Percentiles rank a stretch among this genome's conserved stretches.
Evolutionary conservation across 352 stramenopile genomes (phyloP).

Genomic region (Lagenidium giganteum): DNA sequence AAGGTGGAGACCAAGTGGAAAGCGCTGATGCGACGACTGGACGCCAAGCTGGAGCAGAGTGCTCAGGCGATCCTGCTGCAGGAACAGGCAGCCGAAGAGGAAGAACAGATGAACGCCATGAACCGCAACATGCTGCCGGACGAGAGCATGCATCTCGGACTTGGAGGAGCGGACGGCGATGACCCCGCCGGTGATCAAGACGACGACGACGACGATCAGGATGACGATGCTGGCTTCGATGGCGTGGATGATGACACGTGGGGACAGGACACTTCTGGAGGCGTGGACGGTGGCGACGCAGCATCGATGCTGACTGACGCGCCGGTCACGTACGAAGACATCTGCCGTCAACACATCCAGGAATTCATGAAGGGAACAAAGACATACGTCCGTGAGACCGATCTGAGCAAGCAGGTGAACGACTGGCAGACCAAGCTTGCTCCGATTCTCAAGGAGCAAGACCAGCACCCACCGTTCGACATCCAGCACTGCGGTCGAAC

Average conservation of each 20-base stretch:
- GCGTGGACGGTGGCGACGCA: neutral
- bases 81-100: slow-evolving; percentile 60
- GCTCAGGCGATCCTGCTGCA: slow-evolving; percentile 62
- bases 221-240: slow-evolving; percentile 12
- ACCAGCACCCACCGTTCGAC: slow-evolving; percentile 60
- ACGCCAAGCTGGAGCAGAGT: slow-evolving; percentile 48
- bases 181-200: slow-evolving; percentile 13
- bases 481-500: slow-evolving; percentile 66
- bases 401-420: slow-evolving; percentile 62
- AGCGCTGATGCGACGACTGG: slow-evolving; percentile 34
- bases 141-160: slow-evolving; percentile 21
- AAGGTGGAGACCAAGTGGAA: slow-evolving; percentile 66
- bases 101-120: slow-evolving; percentile 48
- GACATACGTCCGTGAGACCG: slow-evolving; percentile 71
- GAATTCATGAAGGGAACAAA: slow-evolving; percentile 80
- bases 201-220: slow-evolving; percentile 15
- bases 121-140: slow-evolving; percentile 21
- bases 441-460: slow-evolving; percentile 69
- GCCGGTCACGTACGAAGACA: slow-evolving; percentile 63
- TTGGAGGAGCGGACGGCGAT: slow-evolving; percentile 20
- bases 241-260: slow-evolving; percentile 23
- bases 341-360: slow-evolving; percentile 70
- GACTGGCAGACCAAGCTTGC: slow-evolving; percentile 75
- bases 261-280: neutral
- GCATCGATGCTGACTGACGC: slow-evolving; percentile 12